These are phyloP conservation scores for Candida patagonica DNA, from an alignment of 805 yeast genomes.

Conservation along the genomic window DNA sequence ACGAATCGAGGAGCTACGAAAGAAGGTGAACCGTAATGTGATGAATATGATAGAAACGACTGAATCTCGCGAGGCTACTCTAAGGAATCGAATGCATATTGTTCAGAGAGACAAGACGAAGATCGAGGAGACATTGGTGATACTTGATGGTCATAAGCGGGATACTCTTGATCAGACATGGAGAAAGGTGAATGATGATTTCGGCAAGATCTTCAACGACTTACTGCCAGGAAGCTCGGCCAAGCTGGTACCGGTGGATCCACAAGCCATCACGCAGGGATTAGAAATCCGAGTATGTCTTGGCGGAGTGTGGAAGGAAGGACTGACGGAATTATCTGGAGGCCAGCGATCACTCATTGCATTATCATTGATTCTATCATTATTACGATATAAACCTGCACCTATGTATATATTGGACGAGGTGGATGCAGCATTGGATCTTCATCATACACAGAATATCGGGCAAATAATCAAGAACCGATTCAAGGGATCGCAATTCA, in stretches of 20 bases:
- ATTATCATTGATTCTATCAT: constrained; percentile 80
- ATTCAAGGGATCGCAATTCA: constrained; percentile 92
- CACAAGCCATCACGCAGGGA: constrained; percentile 80
- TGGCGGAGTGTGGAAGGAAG: constrained; percentile 93
- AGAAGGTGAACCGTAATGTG: constrained; percentile 75
- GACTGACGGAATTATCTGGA: constrained; percentile 89
- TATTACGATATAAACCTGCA: constrained; percentile 92
- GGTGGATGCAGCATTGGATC: constrained; percentile 96
- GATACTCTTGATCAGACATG: constrained; percentile 78
- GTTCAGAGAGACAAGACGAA: constrained; percentile 83
- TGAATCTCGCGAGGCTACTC: constrained; percentile 72
- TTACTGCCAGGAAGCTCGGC: constrained; percentile 85
- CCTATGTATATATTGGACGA: constrained; percentile 97
- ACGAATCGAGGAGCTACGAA: constrained; percentile 58
- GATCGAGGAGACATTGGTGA: constrained; percentile 77
- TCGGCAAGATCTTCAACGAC: constrained; percentile 84
- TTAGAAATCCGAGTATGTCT: constrained; percentile 81
- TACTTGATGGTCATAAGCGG: constrained; percentile 75
- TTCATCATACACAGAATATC: constrained; percentile 94
- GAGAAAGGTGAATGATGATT: constrained; percentile 77
- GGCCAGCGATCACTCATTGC: constrained; percentile 96
- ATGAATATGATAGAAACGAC: constrained; percentile 89
- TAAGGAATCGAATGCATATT: constrained; percentile 72
- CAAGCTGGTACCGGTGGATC: constrained; percentile 72
- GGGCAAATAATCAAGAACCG: constrained; percentile 94